A percentile compares a stretch with the other conserved stretches of the same genome.
These are phyloP conservation scores for Theileria luwenshuni DNA, from an alignment of 169 alveolate genomes.

Conservation along the genomic window DNA sequence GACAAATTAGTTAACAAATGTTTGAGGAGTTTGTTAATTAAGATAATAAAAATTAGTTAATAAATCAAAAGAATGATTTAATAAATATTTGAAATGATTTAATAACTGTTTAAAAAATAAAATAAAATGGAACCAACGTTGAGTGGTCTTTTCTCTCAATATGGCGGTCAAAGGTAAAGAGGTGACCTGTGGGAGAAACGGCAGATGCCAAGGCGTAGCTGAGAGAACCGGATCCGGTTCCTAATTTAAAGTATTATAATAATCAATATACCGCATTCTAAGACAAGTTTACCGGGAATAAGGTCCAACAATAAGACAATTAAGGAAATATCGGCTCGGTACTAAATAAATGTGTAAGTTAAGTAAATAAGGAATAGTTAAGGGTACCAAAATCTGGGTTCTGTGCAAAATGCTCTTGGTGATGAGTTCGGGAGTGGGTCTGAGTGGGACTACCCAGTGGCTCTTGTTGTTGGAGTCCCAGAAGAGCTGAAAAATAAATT, in stretches of 20 bases:
- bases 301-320: conserved; percentile 82
- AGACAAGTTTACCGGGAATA: conserved; percentile 84
- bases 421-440: conserved; percentile 81
- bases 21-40: no score
- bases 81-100: no score
- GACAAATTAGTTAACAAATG: no score
- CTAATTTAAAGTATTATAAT: conserved; percentile 28
- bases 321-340: conserved; percentile 89
- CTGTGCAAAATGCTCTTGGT: conserved; percentile 75
- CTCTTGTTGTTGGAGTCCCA: conserved; percentile 49
- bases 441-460: conserved; percentile 73
- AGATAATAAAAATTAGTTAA: no score
- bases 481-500: conserved; percentile 52
- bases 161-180: conserved; percentile 87
- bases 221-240: conserved; percentile 90
- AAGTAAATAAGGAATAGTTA: no score
- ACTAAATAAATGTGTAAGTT: conserved; percentile 45
- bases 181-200: conserved; percentile 84
- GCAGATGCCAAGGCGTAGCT: conserved; percentile 82
- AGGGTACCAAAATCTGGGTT: conserved; percentile 87
- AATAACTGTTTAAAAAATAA: conserved; percentile 11
- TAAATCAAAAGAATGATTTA: no score
- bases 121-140: conserved; percentile 36
- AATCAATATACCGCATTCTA: conserved; percentile 87
- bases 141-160: conserved; percentile 81